Evolutionary conservation across 2,329 filamentous ascomycete genomes (phyloP).

Genomic region (Xylariaceae sp.): DNA sequence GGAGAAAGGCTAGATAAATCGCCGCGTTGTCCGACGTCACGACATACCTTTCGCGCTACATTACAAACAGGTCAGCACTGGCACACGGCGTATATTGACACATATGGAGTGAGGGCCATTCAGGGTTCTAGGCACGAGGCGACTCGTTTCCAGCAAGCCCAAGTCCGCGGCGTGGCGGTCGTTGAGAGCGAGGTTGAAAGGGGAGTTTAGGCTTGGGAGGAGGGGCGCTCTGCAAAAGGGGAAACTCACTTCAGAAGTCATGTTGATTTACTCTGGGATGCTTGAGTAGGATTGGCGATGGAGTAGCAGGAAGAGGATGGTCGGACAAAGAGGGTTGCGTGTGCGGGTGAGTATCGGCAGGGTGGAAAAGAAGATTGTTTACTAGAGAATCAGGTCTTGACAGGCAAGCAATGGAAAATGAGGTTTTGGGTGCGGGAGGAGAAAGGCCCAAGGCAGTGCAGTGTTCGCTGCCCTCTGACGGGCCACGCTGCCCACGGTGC

Average conservation of each 20-base stretch:
- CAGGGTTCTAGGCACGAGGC: not conserved
- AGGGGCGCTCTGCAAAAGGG: constrained; percentile 7
- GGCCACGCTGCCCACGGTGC: too few relatives aligned
- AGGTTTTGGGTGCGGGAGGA: constrained; percentile 22
- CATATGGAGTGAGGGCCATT: not conserved
- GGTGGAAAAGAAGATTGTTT: constrained; percentile 19
- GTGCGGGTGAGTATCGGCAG: constrained; percentile 6
- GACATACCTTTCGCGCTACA: not conserved
- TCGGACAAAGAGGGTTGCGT: not conserved
- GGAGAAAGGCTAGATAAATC: constrained; percentile 4
- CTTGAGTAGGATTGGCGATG: constrained; percentile 6
- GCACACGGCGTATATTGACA: not conserved
- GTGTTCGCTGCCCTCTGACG: constrained; percentile 2
- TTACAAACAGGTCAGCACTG: not conserved
- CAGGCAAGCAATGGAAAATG: constrained; percentile 26
- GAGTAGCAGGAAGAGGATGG: constrained; percentile 2
- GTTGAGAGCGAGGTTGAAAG: constrained; percentile 6
- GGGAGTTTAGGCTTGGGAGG: constrained; percentile 18
- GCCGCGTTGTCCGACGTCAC: not conserved
- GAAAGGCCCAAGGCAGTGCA: constrained; percentile 14
- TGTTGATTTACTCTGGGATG: constrained; percentile 12
- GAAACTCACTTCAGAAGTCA: constrained; percentile 29
- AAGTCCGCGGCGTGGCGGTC: too few relatives aligned
- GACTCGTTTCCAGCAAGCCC: too few relatives aligned
- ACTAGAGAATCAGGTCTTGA: constrained; percentile 20